A percentile compares a stretch with the other conserved stretches of the same genome.
Evolutionary conservation across 148 eudicot genomes (phyloP).

Genomic region (Camellia granthamiana): DNA sequence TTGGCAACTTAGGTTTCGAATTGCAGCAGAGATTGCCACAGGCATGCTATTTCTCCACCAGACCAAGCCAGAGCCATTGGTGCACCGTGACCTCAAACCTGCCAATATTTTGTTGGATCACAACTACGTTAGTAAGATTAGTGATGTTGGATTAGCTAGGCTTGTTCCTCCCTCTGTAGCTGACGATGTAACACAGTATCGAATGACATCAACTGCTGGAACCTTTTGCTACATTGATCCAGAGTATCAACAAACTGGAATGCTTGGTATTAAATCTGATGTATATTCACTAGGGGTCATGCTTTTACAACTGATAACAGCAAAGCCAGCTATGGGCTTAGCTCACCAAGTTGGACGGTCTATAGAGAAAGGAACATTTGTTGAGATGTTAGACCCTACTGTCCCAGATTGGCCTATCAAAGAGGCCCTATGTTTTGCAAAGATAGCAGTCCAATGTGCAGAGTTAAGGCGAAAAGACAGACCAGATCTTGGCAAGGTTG

Average conservation of each 20-base stretch:
- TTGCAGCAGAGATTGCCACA: conserved; percentile 53
- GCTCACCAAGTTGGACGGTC: conserved; percentile 40
- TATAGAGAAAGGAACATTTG: conserved; percentile 44
- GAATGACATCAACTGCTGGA: conserved; percentile 63
- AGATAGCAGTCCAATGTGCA: conserved; percentile 51
- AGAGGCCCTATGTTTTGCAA: conserved; percentile 51
- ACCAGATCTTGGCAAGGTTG: conserved; percentile 62
- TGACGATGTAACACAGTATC: conserved; percentile 57
- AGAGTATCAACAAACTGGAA: conserved; percentile 71
- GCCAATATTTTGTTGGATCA: conserved; percentile 62
- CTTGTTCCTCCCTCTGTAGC: conserved; percentile 63
- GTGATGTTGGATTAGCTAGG: conserved; percentile 71
- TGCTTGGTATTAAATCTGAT: conserved; percentile 68
- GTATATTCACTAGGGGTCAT: conserved; percentile 60
- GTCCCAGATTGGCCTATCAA: conserved; percentile 68
- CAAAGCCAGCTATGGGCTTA: conserved; percentile 61
- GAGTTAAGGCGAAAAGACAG: conserved; percentile 58
- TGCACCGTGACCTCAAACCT: conserved; percentile 71
- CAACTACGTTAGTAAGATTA: conserved; percentile 63
- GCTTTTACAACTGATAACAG: conserved; percentile 62
- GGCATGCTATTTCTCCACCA: conserved; percentile 63
- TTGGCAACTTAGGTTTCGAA: conserved; percentile 54
- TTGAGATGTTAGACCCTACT: conserved; percentile 49
- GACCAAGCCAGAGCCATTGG: conserved; percentile 66
- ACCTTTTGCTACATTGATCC: conserved; percentile 77